Evolutionary conservation across 2,329 filamentous ascomycete species (phyloP).

Genomic region (Fusarium beomiforme): DNA sequence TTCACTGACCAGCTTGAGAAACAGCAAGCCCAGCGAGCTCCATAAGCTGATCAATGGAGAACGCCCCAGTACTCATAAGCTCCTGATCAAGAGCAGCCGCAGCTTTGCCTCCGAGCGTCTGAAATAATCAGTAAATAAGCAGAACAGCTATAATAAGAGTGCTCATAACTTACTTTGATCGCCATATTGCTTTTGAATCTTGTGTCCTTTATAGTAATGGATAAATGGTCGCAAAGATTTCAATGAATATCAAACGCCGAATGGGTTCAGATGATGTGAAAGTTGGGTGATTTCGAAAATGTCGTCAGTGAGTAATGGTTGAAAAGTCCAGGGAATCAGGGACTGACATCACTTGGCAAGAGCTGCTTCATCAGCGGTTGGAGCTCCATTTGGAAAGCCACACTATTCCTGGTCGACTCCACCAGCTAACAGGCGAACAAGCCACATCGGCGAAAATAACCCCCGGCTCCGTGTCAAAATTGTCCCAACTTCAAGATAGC

Average conservation of each 20-base stretch:
- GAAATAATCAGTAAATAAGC: constrained; percentile 16
- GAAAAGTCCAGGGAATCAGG: constrained; percentile 10
- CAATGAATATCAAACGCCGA: not conserved
- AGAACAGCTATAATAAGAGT: not conserved
- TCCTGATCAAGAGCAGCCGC: constrained; percentile 91
- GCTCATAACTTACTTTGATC: constrained; percentile 43
- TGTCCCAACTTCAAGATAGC: constrained; percentile 39
- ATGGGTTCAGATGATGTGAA: constrained; percentile 9
- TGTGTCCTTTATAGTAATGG: not conserved
- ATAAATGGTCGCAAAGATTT: not conserved
- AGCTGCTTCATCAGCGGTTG: not conserved
- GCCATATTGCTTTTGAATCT: constrained; percentile 45
- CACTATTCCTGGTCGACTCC: not conserved
- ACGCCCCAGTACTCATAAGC: constrained; percentile 88
- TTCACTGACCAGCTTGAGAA: constrained; percentile 79
- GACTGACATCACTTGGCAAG: constrained; percentile 33
- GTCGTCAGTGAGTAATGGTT: constrained; percentile 28
- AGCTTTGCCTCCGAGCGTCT: constrained; percentile 89
- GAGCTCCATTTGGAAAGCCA: not conserved
- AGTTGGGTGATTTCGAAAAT: constrained; percentile 6
- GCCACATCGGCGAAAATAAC: constrained; percentile 50
- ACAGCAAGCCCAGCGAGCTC: constrained; percentile 93
- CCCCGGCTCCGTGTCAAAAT: constrained; percentile 46
- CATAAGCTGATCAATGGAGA: constrained; percentile 97
- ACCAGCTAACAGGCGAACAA: constrained; percentile 27